Base-by-base conservation (phyloP, 768 basidiomycete species). In the Goffeauzyma gilvescens region DNA sequence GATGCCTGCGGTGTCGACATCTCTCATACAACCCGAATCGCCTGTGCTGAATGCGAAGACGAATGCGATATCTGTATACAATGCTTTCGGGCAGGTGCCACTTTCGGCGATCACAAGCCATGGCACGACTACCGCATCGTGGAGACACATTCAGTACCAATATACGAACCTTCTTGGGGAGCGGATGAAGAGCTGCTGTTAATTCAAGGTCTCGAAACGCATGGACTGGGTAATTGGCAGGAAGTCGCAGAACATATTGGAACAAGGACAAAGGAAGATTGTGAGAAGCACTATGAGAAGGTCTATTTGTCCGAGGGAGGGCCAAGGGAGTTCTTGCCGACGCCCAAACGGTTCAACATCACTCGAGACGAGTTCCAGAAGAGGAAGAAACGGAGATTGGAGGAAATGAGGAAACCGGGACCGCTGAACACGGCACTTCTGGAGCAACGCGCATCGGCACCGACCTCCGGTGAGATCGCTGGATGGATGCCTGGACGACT, bases 111-210 rank as follows among this genome's bases (percentile, higher is more conserved):
- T 45, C 90, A 96, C 58, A 82, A 81, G 59, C 73, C 78, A 44
- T 73, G 75, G 38, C 90, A 98, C 65, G 66, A 79, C 32, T 98
- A 98, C 62, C 80, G 85, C 42, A 78, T 96, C 44, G 81, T 96
- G 87, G 89, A 93, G 67, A 73, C 89, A 55, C 85, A 93, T 60
- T 86, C 90, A 6, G 84, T 89, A 64, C 93, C 90, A 2, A 93
- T 98, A 55, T 90, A 93, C 55, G 72, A 78, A 6, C 76, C 79
- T 43, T 85, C 90, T 60, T 96, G 90, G 93, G 90, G 87, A 28
- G 90, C 89, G 7, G 90, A 96, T 63, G 90, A 98, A 66, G 90
- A 98, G 60, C 70, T 96, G 2, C 67, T 90, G 6, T 68, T 98
- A 14, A 68, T 95, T 33, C 85, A 89, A 42, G 93, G 87, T 23